Conservation (phyloP, 2,329 filamentous ascomycete genomes). For the Phyllosticta paracitricarpa region DNA sequence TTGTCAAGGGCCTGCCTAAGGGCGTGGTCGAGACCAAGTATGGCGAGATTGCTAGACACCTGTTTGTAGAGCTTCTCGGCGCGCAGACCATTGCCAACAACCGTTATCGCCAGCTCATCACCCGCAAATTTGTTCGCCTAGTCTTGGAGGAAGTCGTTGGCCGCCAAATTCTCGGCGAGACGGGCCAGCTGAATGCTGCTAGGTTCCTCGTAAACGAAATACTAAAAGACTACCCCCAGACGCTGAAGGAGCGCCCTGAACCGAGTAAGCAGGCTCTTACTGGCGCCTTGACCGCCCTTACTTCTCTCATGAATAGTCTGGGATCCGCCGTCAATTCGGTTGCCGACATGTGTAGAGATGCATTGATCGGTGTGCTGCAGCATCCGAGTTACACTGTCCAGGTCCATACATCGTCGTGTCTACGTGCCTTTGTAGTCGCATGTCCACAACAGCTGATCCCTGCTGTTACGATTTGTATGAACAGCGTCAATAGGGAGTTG, state of each 20-base stretch:
- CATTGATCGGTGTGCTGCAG: slow-evolving; percentile 77
- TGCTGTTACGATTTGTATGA: slow-evolving; percentile 92
- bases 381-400: slow-evolving; percentile 97
- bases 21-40: slow-evolving; percentile 78
- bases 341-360: slow-evolving; percentile 76
- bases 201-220: slow-evolving; percentile 76
- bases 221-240: slow-evolving; percentile 89
- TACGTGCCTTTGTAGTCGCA: slow-evolving; percentile 78
- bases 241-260: slow-evolving; percentile 75
- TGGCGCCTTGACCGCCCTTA: slow-evolving; percentile 66
- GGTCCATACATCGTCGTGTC: slow-evolving; percentile 73
- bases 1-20: slow-evolving; percentile 70
- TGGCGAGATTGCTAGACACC: slow-evolving; percentile 65
- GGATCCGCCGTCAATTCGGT: slow-evolving; percentile 73
- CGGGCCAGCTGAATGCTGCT: slow-evolving; percentile 74
- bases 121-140: slow-evolving; percentile 73
- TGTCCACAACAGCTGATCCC: slow-evolving; percentile 87
- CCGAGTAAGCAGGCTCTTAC: slow-evolving; percentile 80
- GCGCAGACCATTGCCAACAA: slow-evolving; percentile 68
- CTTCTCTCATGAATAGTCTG: slow-evolving; percentile 66
- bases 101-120: slow-evolving; percentile 76
- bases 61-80: slow-evolving; percentile 71
- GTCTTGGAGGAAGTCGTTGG: slow-evolving; percentile 79
- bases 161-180: slow-evolving; percentile 73
- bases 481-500: slow-evolving; percentile 81